Percentiles rank a stretch among this genome's conserved stretches.
Evolutionary conservation across 2,329 filamentous ascomycete genomes (phyloP).

Genomic region (Talaromyces sp.): DNA sequence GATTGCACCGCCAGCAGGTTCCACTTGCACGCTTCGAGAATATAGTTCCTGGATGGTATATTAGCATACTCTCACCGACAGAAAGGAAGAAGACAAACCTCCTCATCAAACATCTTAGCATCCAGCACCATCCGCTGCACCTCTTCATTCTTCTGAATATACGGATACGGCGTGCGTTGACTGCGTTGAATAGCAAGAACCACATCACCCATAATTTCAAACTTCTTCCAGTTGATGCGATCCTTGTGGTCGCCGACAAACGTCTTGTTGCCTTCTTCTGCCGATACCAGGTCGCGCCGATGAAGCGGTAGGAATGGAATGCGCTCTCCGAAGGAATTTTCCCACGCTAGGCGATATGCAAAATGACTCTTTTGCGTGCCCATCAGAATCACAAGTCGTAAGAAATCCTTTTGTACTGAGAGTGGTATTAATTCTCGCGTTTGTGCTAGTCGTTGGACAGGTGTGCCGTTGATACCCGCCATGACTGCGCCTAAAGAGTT

Average conservation of each 20-base stretch:
- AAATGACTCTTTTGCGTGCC: constrained; percentile 87
- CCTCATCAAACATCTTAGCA: constrained; percentile 75
- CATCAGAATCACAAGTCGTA: constrained; percentile 88
- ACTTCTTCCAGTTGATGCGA: constrained; percentile 96
- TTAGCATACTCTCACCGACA: background rate
- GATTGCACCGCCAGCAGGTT: constrained; percentile 42
- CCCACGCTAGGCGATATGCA: constrained; percentile 95
- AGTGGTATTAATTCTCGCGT: constrained; percentile 72
- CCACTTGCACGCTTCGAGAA: constrained; percentile 55
- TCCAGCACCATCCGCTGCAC: constrained; percentile 75
- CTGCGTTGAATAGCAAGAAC: constrained; percentile 87
- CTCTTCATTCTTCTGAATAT: constrained; percentile 65
- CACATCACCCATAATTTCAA: constrained; percentile 91
- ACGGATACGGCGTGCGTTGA: constrained; percentile 77
- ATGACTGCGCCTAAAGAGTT: constrained; percentile 92
- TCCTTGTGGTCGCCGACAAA: constrained; percentile 71
- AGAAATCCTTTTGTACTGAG: constrained; percentile 75
- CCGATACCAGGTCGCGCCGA: constrained; percentile 82
- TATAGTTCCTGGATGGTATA: constrained; percentile 51
- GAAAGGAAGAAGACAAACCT: constrained; percentile 47
- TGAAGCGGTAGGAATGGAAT: constrained; percentile 94
- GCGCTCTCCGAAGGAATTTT: constrained; percentile 83
- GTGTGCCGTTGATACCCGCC: constrained; percentile 83
- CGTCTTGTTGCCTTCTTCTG: constrained; percentile 87
- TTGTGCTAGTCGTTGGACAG: constrained; percentile 76